Evolutionary conservation across 305 asterid genomes (phyloP).

Genomic region (Nicotiana rustica): DNA sequence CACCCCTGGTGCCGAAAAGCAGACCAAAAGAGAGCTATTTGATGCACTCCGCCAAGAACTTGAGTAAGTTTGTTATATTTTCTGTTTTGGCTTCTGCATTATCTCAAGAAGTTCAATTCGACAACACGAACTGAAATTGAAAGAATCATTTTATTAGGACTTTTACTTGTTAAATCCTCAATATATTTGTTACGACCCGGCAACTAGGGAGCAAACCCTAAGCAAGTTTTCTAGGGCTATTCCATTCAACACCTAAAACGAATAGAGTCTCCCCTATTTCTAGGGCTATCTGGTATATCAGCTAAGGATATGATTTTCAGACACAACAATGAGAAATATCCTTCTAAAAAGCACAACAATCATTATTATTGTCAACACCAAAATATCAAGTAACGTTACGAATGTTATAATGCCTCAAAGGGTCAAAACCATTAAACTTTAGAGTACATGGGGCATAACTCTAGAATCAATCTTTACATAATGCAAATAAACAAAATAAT

Average conservation of each 20-base stretch:
- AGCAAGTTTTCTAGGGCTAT: neutral
- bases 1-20: slow-evolving; percentile 93
- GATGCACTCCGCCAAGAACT: slow-evolving; percentile 95
- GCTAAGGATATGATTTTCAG: neutral
- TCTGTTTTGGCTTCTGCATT: slow-evolving; percentile 16
- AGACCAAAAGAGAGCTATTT: slow-evolving; percentile 88
- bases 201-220: neutral
- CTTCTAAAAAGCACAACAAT: too few relatives aligned
- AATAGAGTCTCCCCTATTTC: neutral
- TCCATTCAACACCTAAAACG: slow-evolving; percentile 7
- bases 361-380: neutral
- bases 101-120: slow-evolving; percentile 13
- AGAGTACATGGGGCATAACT: too few relatives aligned
- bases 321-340: neutral
- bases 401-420: neutral
- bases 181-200: neutral
- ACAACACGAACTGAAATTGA: slow-evolving; percentile 2
- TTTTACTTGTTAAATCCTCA: slow-evolving; percentile 12
- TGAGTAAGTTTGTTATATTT: slow-evolving; percentile 61
- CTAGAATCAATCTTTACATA: too few relatives aligned
- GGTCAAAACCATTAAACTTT: neutral
- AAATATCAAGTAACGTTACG: neutral
- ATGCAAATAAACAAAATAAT: too few relatives aligned
- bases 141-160: neutral
- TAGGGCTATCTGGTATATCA: slow-evolving; percentile 3